Conservation (phyloP, 148 eudicot species). For the Heliamphora exappendiculata region DNA sequence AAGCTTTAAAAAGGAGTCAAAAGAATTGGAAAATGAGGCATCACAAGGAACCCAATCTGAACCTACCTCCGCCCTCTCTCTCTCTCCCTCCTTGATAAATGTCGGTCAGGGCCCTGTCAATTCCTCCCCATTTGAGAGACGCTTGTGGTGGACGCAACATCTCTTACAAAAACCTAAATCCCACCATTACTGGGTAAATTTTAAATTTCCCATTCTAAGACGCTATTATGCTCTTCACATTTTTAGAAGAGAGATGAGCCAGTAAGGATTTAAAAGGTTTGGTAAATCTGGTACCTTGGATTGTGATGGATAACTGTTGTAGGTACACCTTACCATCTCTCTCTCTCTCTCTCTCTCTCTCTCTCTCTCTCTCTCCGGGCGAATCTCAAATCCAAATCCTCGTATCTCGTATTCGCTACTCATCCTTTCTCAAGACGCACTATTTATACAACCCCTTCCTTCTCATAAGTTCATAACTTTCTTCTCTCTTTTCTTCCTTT, state of each 20-base stretch:
- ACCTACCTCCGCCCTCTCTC: no score
- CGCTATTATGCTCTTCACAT: background rate
- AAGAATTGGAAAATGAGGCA: background rate
- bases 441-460: constrained; percentile 15
- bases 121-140: background rate
- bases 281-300: constrained; percentile 46
- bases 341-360: constrained; percentile 17
- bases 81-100: background rate
- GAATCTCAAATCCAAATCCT: constrained; percentile 14
- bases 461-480: constrained; percentile 9
- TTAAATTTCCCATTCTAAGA: constrained; percentile 6
- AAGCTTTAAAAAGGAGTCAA: background rate
- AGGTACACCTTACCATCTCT: constrained; percentile 9
- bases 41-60: background rate
- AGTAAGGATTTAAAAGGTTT: constrained; percentile 19
- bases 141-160: background rate
- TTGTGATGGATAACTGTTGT: constrained; percentile 62
- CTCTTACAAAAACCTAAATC: background rate
- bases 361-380: constrained; percentile 8
- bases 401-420: constrained; percentile 17
- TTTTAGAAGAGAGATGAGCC: constrained; percentile 6
- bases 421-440: constrained; percentile 13
- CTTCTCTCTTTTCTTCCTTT: background rate
- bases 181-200: constrained; percentile 6
- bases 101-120: background rate